phyloP scores from a whole-genome alignment of 1,284 basidiomycete species.

The Lentinus polychrous region DNA sequence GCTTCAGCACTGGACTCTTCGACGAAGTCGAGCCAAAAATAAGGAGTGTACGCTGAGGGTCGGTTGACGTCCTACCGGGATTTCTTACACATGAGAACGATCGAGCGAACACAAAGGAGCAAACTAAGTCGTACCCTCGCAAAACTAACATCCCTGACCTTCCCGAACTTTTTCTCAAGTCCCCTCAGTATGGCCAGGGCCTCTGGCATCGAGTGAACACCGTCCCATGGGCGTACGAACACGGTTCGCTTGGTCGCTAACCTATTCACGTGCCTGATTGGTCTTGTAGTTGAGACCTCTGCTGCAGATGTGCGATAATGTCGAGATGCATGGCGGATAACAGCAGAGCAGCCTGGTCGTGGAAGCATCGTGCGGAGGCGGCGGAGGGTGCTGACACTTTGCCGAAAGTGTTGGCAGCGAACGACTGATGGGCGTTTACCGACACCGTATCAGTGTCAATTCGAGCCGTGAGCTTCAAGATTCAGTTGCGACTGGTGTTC shows the following conservation, averaged over 20 bases:
- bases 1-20: slow-evolving; percentile 1
- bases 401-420: no score
- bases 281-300: neutral
- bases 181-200: slow-evolving; percentile 4
- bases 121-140: slow-evolving; percentile 2
- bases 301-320: neutral
- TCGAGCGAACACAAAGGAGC: neutral
- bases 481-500: no score
- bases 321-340: neutral
- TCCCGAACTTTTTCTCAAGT: slow-evolving; percentile 8
- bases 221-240: slow-evolving; percentile 6
- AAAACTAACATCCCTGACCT: slow-evolving; percentile 6
- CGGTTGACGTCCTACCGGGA: slow-evolving; percentile 1
- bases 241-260: neutral
- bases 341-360: neutral
- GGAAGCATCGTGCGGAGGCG: neutral
- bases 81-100: neutral
- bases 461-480: no score
- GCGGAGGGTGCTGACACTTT: neutral
- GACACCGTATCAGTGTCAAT: no score
- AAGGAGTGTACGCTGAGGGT: neutral
- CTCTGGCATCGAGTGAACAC: slow-evolving; percentile 5
- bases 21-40: neutral
- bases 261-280: neutral
- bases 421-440: no score